Evolutionary conservation across 2,329 filamentous ascomycete species (phyloP), one percentile per base, ranked within the genome.

Genomic region (Penicillium sp.): DNA sequence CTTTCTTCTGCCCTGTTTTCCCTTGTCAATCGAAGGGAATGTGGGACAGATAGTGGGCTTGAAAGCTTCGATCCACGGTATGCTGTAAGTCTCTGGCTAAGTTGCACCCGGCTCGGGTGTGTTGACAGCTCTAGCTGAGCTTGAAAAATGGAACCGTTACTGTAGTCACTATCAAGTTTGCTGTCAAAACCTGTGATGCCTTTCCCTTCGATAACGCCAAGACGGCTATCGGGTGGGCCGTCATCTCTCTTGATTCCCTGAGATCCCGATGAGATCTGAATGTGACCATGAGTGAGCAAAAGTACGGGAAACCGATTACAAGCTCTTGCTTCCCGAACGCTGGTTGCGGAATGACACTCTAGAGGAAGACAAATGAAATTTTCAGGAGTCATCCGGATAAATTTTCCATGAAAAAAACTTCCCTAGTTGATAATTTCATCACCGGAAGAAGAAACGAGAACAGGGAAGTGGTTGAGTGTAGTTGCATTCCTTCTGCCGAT

Each of bases 111-210:
- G 38, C 20, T 39, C 27, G 15, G 37, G 8, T 20, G 32, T 18
- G 31, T 16, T 26, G 29, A 25, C 10, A 17, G 14, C 26, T 23
- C 27, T 30, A 10, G 17, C 32, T 29, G 25, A 16, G 8, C 26
- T 22, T 22, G 26, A 39, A 37, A 36, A 45, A 46, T 54, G 45
- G 33, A 11, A 52, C 48, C 34, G 45, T 51, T 48, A 52, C 49
- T 18, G 34, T 32, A 26, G 35, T 22, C 5, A 9, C 18, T n/a
- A n/a, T n/a, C n/a, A n/a, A n/a, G n/a, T n/a, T n/a, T n/a, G n/a
- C n/a, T n/a, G n/a, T n/a, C n/a, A n/a, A n/a, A n/a, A n/a, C n/a
- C n/a, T n/a, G n/a, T n/a, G n/a, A n/a, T n/a, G n/a, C n/a, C n/a
- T n/a, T n/a, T n/a, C n/a, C n/a, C n/a, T n/a, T n/a, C n/a, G n/a